A percentile compares a stretch with the other conserved stretches of the same genome.
Conservation (phyloP, 495 filamentous ascomycete species). For the Tetracladium marchalianum region DNA sequence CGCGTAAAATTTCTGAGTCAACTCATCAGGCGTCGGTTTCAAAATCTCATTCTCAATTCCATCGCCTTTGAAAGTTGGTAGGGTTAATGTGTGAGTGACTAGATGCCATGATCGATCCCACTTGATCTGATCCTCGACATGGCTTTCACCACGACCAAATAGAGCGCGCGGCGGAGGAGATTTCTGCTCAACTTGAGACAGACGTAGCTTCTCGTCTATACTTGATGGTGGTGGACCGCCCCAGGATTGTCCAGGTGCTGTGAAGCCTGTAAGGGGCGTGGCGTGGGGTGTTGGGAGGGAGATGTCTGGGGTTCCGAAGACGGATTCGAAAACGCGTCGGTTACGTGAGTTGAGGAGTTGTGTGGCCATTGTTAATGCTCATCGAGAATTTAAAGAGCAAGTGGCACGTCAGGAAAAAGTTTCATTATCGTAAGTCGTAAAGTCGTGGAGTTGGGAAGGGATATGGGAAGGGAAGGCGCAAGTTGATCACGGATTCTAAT, state of each 20-base stretch:
- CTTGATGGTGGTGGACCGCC: conserved; percentile 19
- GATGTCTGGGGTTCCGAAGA: conserved; percentile 28
- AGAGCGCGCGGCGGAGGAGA: not conserved
- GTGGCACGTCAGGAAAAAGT: no score
- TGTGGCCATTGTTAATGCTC: conserved; percentile 2
- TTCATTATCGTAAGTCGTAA: no score
- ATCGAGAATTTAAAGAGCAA: no score
- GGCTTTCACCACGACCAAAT: not conserved
- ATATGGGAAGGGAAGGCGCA: no score
- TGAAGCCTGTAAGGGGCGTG: conserved; percentile 25
- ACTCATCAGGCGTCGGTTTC: conserved; percentile 10
- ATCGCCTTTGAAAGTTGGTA: conserved; percentile 28
- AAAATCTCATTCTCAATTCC: conserved; percentile 28
- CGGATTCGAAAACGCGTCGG: conserved; percentile 38
- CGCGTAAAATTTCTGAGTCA: conserved; percentile 21
- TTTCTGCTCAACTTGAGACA: not conserved
- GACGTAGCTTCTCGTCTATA: not conserved
- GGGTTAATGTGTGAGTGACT: conserved; percentile 50
- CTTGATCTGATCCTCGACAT: conserved; percentile 39
- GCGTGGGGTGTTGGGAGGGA: conserved; percentile 34
- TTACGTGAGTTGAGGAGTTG: conserved; percentile 4
- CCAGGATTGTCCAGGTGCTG: conserved; percentile 29
- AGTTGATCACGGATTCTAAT: no score
- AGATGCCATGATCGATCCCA: conserved; percentile 63
- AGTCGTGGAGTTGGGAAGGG: no score